phyloP scores from a whole-genome alignment of 75 land plant species.

The Gnetum montanum region DNA sequence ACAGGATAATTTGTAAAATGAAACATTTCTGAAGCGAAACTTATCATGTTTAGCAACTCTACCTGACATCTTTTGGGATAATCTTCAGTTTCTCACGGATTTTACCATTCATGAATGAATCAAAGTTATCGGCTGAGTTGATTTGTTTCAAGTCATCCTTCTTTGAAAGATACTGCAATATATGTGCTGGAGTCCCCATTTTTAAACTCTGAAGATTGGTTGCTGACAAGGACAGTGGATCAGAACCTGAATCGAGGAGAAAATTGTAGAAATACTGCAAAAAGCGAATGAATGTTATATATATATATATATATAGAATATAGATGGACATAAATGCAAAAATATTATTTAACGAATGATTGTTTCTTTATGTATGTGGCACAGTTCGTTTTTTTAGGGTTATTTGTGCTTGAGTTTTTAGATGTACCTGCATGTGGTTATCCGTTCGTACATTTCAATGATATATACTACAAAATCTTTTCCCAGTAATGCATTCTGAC shows the following conservation, averaged over 20 bases:
- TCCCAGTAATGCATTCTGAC: neutral
- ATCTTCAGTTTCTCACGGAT: conserved; percentile 63
- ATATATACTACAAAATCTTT: neutral
- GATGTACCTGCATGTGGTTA: neutral
- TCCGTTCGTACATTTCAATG: neutral
- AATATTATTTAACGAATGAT: no score
- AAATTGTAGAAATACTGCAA: conserved; percentile 74
- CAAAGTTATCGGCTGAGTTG: conserved; percentile 13
- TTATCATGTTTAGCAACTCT: conserved; percentile 8
- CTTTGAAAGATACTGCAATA: conserved; percentile 26
- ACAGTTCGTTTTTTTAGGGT: no score
- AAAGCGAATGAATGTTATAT: neutral
- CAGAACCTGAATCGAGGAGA: conserved; percentile 26
- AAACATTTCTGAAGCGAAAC: no score
- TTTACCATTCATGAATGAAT: conserved; percentile 54
- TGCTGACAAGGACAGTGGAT: conserved; percentile 11
- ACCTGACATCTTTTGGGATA: conserved; percentile 49
- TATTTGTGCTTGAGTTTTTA: neutral
- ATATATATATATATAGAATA: conserved; percentile 5
- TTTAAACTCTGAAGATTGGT: neutral
- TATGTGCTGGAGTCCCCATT: neutral
- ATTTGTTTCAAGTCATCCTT: neutral
- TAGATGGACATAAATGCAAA: no score
- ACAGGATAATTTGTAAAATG: no score
- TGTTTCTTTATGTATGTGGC: no score